Conservation (phyloP, 1,284 basidiomycete species). For the Boletus hoseneyae region DNA sequence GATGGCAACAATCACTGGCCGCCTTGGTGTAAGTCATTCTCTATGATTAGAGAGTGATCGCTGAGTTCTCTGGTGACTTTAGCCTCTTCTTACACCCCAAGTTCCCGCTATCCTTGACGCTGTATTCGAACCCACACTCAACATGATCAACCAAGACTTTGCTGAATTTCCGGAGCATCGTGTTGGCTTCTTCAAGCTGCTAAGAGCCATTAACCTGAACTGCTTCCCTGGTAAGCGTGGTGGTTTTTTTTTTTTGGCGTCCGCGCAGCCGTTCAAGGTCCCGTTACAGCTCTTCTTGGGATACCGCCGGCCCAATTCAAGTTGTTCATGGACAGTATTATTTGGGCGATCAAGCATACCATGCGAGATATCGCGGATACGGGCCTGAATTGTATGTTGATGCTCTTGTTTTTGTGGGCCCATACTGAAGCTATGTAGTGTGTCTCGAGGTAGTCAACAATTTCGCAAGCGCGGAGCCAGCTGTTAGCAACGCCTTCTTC, state of each 20-base stretch:
- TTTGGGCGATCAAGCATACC: constrained; percentile 99
- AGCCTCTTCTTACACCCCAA: constrained; percentile 89
- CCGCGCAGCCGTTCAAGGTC: neutral
- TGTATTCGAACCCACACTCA: constrained; percentile 95
- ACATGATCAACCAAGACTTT: constrained; percentile 99
- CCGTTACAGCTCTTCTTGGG: constrained; percentile 68
- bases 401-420: constrained; percentile 2
- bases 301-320: constrained; percentile 95
- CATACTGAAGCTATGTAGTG: constrained; percentile 48
- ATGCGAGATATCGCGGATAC: constrained; percentile 99
- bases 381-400: constrained; percentile 75
- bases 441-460: constrained; percentile 96
- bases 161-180: constrained; percentile 98
- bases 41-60: neutral
- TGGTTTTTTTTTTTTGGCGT: neutral
- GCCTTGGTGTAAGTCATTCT: constrained; percentile 69
- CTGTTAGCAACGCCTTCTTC: constrained; percentile 81
- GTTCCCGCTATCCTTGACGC: constrained; percentile 96
- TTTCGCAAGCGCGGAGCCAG: constrained; percentile 80
- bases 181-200: constrained; percentile 94
- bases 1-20: constrained; percentile 93
- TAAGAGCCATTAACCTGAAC: constrained; percentile 89
- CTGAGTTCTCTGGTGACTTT: constrained; percentile 14
- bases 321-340: constrained; percentile 96
- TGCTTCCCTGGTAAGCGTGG: constrained; percentile 85